Conservation (phyloP, 257 asterid species). For the Ophiorrhiza pumila region DNA sequence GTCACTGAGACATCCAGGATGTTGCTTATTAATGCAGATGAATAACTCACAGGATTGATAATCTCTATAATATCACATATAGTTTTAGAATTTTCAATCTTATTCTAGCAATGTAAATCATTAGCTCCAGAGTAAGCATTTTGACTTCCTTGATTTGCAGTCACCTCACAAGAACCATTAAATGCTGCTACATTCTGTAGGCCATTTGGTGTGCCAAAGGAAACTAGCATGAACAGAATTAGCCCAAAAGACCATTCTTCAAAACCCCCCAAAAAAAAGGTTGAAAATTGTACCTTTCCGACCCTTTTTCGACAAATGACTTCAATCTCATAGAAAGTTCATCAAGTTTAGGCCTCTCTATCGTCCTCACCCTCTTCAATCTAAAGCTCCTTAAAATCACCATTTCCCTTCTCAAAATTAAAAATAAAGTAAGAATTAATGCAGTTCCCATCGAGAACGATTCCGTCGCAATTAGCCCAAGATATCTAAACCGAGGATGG, state of each 20-base stretch:
- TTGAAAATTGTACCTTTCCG: conserved; percentile 16
- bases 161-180: conserved; percentile 18
- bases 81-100: conserved; percentile 42
- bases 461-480: too few species aligned
- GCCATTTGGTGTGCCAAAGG: conserved; percentile 29
- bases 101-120: conserved; percentile 31
- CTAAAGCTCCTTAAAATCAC: background rate
- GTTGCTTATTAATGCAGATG: conserved; percentile 44
- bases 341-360: conserved; percentile 21
- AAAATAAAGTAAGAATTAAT: conserved; percentile 42
- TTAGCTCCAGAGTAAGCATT: conserved; percentile 28
- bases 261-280: background rate
- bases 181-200: conserved; percentile 28
- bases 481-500: too few species aligned
- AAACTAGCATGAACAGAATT: background rate
- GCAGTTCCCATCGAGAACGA: too few species aligned
- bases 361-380: conserved; percentile 10
- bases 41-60: conserved; percentile 70
- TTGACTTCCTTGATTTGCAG: conserved; percentile 34
- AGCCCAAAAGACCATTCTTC: background rate
- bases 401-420: conserved; percentile 42
- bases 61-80: conserved; percentile 58
- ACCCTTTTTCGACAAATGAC: conserved; percentile 25
- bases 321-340: conserved; percentile 34
- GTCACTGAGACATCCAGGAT: conserved; percentile 60